phyloP scores from a whole-genome alignment of 2,329 filamentous ascomycete genomes.

The Paecilomyces niveus region DNA sequence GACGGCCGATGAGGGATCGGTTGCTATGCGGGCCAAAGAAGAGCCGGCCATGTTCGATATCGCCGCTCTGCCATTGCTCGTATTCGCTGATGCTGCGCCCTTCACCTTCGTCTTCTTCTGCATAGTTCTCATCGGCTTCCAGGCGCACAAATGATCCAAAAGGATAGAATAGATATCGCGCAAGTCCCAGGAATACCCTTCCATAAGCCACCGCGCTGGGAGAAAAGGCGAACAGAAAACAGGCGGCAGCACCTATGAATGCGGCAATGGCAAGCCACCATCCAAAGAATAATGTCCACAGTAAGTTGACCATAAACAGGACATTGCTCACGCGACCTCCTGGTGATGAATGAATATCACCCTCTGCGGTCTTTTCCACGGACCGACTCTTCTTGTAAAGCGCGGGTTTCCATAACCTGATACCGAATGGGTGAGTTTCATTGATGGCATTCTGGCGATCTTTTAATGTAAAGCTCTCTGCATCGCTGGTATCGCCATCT shows the following conservation, averaged over 20 bases:
- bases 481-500: slow-evolving; percentile 61
- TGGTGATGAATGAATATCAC: slow-evolving; percentile 91
- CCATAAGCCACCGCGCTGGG: slow-evolving; percentile 82
- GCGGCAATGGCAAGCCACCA: slow-evolving; percentile 89
- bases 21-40: slow-evolving; percentile 82
- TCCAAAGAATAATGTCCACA: slow-evolving; percentile 88
- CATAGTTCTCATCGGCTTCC: slow-evolving; percentile 87
- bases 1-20: slow-evolving; percentile 76
- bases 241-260: slow-evolving; percentile 65
- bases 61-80: slow-evolving; percentile 97
- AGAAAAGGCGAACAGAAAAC: slow-evolving; percentile 70
- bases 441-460: slow-evolving; percentile 98
- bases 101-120: slow-evolving; percentile 90
- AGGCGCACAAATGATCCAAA: slow-evolving; percentile 95
- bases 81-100: slow-evolving; percentile 97
- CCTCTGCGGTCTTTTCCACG: slow-evolving; percentile 91
- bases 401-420: slow-evolving; percentile 97
- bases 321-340: slow-evolving; percentile 78
- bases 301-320: slow-evolving; percentile 78
- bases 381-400: slow-evolving; percentile 96
- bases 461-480: slow-evolving; percentile 95
- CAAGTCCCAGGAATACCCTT: slow-evolving; percentile 72
- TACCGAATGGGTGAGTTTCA: slow-evolving; percentile 96
- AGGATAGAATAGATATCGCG: slow-evolving; percentile 85
- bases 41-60: slow-evolving; percentile 87